These are phyloP conservation scores for Wallacemonas sp. DNA, from an alignment of 208 protist species.

Conservation along the genomic window DNA sequence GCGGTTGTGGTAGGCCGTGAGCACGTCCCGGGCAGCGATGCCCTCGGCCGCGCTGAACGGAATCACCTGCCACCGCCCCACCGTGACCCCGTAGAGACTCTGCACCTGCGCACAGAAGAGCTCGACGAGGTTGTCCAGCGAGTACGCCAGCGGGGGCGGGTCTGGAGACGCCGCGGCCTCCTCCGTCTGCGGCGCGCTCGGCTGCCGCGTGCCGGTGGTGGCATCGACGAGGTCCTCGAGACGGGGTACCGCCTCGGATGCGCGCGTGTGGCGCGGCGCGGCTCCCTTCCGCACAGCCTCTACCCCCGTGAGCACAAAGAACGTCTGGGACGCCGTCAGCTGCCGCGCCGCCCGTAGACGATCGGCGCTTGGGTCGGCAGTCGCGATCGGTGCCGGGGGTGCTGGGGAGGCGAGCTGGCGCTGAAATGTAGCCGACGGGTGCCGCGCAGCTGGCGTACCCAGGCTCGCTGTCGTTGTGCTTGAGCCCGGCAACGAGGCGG, in stretches of 20 bases:
- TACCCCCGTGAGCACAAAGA: slow-evolving; percentile 44
- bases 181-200: too few species aligned
- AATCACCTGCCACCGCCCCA: slow-evolving; percentile 64
- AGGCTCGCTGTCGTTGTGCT: neutral
- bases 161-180: slow-evolving; percentile 2
- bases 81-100: slow-evolving; percentile 38
- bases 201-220: too few species aligned
- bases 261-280: too few species aligned
- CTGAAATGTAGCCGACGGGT: too few species aligned
- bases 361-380: neutral
- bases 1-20: slow-evolving; percentile 20
- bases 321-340: slow-evolving; percentile 35
- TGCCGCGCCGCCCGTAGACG: slow-evolving; percentile 24
- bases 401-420: neutral
- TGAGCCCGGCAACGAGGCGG: neutral
- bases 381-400: neutral
- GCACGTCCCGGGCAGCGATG: slow-evolving; percentile 24
- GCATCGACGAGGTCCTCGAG: too few species aligned
- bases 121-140: slow-evolving; percentile 19
- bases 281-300: slow-evolving; percentile 25
- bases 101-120: slow-evolving; percentile 41
- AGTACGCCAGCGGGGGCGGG: slow-evolving; percentile 34
- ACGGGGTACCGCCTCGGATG: too few species aligned
- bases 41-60: slow-evolving; percentile 39
- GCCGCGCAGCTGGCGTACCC: too few species aligned